A percentile compares a stretch with the other conserved stretches of the same genome.
phyloP scores from a whole-genome alignment of 345 rosid species.

The Brassica carinata region DNA sequence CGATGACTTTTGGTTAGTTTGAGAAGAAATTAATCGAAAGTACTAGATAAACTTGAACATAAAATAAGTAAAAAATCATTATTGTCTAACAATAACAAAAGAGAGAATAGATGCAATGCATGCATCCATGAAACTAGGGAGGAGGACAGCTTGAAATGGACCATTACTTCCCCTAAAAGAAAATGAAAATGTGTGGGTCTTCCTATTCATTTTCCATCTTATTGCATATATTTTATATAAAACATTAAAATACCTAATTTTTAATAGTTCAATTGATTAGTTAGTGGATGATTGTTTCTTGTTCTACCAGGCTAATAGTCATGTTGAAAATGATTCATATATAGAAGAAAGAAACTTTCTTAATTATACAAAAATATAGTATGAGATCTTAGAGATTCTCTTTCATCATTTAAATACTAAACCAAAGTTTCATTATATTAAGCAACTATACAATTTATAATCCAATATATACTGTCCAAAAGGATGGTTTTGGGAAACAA shows the following conservation, averaged over 20 bases:
- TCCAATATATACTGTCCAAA: background rate
- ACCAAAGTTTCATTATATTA: background rate
- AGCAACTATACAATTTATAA: background rate
- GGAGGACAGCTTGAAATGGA: conserved; percentile 69
- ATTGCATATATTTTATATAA: conserved; percentile 20
- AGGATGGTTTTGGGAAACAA: conserved; percentile 20
- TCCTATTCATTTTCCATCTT: conserved; percentile 36
- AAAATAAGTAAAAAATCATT: background rate
- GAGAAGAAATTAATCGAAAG: conserved; percentile 1
- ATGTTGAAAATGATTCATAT: conserved; percentile 1
- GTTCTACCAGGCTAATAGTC: background rate
- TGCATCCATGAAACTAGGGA: conserved; percentile 46
- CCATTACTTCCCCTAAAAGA: conserved; percentile 53
- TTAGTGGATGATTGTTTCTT: conserved; percentile 20
- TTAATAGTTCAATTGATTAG: conserved; percentile 16
- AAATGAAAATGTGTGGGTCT: conserved; percentile 57
- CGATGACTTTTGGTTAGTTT: conserved; percentile 6
- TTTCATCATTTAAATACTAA: background rate
- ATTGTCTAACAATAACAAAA: background rate
- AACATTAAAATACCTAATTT: background rate
- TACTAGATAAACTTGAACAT: background rate
- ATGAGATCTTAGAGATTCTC: background rate
- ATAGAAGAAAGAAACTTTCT: background rate
- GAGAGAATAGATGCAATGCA: conserved; percentile 58
- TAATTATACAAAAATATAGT: background rate